phyloP scores from a whole-genome alignment of 768 basidiomycete genomes.

The Suillus discolor region DNA sequence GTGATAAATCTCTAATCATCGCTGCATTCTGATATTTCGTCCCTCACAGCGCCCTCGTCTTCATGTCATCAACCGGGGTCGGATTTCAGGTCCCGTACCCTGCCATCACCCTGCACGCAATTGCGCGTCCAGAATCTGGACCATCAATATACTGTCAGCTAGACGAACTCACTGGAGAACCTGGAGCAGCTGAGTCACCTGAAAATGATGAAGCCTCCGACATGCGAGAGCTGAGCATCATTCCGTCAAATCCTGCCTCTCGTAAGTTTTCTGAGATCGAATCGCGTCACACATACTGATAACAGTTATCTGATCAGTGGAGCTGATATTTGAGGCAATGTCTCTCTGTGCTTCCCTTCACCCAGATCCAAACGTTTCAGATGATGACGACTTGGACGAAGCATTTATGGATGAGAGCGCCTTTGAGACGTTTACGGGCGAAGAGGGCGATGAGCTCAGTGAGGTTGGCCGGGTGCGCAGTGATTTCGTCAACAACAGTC shows the following conservation, averaged over 20 bases:
- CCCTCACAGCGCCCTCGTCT: slow-evolving; percentile 65
- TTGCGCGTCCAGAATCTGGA: slow-evolving; percentile 67
- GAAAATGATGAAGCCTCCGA: slow-evolving; percentile 45
- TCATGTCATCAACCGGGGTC: slow-evolving; percentile 66
- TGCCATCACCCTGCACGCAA: slow-evolving; percentile 89
- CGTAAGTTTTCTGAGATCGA: slow-evolving; percentile 48
- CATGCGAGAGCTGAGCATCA: slow-evolving; percentile 82
- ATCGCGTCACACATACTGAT: slow-evolving; percentile 9
- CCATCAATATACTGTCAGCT: slow-evolving; percentile 93
- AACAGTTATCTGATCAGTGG: slow-evolving; percentile 51
- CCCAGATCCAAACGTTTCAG: slow-evolving; percentile 57
- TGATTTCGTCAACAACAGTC: slow-evolving; percentile 75
- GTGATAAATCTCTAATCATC: slow-evolving; percentile 6
- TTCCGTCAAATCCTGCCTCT: slow-evolving; percentile 57
- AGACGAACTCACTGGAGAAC: slow-evolving; percentile 58
- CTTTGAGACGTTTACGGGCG: slow-evolving; percentile 55
- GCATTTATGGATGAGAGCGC: slow-evolving; percentile 54
- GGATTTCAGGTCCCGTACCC: slow-evolving; percentile 90
- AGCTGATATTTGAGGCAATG: slow-evolving; percentile 83
- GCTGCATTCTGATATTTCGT: slow-evolving; percentile 6
- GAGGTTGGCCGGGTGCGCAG: slow-evolving; percentile 94
- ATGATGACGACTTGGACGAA: slow-evolving; percentile 52
- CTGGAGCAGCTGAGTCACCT: slow-evolving; percentile 37
- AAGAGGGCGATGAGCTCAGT: slow-evolving; percentile 72
- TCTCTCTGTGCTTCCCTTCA: slow-evolving; percentile 85